These are phyloP conservation scores for Aspergillus fischeri DNA, from an alignment of 2,329 filamentous ascomycete species.

Conservation along the genomic window DNA sequence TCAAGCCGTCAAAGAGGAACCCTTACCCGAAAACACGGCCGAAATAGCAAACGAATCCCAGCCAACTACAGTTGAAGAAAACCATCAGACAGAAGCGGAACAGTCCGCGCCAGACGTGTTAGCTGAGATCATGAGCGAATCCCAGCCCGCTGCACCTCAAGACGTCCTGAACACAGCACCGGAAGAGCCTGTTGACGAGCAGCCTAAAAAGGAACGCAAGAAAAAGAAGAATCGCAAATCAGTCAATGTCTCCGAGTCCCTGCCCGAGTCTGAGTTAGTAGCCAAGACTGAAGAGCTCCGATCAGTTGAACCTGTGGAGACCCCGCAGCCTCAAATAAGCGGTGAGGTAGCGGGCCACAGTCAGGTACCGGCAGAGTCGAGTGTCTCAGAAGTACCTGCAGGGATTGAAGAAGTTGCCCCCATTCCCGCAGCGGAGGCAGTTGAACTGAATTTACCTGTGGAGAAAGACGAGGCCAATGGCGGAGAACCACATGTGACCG, in stretches of 20 bases:
- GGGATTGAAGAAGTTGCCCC: constrained; percentile 3
- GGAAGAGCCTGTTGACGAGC: constrained; percentile 11
- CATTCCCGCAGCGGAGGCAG: background rate
- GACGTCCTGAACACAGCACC: background rate
- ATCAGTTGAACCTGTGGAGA: constrained; percentile 3
- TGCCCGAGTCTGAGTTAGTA: constrained; percentile 7
- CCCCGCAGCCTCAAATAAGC: constrained; percentile 13
- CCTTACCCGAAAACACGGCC: background rate
- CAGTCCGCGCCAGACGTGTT: background rate
- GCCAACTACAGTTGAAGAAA: background rate
- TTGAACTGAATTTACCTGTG: constrained; percentile 10
- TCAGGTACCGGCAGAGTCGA: constrained; percentile 2
- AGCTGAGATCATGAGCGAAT: background rate
- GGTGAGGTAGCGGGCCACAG: constrained; percentile 9
- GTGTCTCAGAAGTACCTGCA: constrained; percentile 5
- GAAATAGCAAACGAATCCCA: background rate
- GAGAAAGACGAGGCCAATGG: constrained; percentile 19
- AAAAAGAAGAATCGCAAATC: constrained; percentile 21
- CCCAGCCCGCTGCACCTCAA: constrained; percentile 1
- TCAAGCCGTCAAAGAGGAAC: background rate
- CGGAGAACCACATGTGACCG: constrained; percentile 15
- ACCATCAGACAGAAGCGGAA: background rate
- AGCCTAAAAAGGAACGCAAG: constrained; percentile 19
- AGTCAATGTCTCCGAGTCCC: constrained; percentile 7
- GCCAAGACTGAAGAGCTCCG: constrained; percentile 6